A percentile compares a stretch with the other conserved stretches of the same genome.
Conservation (phyloP, 306 rosid species). For the Casuarina cunninghamiana region DNA sequence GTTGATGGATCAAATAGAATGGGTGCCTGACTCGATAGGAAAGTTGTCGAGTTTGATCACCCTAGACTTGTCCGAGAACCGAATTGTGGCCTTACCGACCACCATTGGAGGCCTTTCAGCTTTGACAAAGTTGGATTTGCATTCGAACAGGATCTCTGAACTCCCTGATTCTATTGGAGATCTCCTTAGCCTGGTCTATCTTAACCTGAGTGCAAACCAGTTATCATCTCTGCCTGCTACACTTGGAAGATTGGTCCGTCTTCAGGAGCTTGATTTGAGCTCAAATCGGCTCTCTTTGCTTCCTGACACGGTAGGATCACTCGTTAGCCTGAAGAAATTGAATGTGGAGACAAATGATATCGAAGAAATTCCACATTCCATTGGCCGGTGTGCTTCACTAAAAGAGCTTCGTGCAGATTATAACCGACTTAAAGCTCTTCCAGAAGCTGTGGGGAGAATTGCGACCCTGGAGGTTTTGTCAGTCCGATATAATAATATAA, state of each 20-base stretch:
- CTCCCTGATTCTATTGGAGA: conserved; percentile 69
- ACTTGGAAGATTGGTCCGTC: conserved; percentile 60
- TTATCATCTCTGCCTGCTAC: conserved; percentile 61
- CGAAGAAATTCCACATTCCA: conserved; percentile 77
- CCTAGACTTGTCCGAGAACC: conserved; percentile 83
- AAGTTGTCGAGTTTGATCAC: conserved; percentile 69
- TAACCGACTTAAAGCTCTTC: conserved; percentile 79
- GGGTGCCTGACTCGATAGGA: conserved; percentile 87
- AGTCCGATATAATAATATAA: conserved; percentile 73
- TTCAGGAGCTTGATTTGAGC: conserved; percentile 82
- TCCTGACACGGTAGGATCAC: conserved; percentile 70
- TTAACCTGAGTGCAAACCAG: conserved; percentile 70
- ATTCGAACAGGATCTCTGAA: conserved; percentile 60
- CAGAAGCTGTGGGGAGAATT: conserved; percentile 88
- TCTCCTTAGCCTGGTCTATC: conserved; percentile 55
- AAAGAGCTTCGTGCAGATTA: conserved; percentile 73
- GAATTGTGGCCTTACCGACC: conserved; percentile 63
- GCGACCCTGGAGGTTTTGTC: conserved; percentile 72
- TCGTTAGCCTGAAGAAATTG: conserved; percentile 58
- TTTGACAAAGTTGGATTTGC: conserved; percentile 69
- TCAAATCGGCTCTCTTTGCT: conserved; percentile 63
- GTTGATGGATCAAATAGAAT: conserved; percentile 76
- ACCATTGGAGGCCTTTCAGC: conserved; percentile 76
- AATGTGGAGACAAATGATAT: conserved; percentile 80
- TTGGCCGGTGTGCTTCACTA: conserved; percentile 71